Evolutionary conservation across 371 early-diverging fungal species (phyloP), one percentile per base, ranked within the genome.

Genomic region (Apophysomyces ossiformis): DNA sequence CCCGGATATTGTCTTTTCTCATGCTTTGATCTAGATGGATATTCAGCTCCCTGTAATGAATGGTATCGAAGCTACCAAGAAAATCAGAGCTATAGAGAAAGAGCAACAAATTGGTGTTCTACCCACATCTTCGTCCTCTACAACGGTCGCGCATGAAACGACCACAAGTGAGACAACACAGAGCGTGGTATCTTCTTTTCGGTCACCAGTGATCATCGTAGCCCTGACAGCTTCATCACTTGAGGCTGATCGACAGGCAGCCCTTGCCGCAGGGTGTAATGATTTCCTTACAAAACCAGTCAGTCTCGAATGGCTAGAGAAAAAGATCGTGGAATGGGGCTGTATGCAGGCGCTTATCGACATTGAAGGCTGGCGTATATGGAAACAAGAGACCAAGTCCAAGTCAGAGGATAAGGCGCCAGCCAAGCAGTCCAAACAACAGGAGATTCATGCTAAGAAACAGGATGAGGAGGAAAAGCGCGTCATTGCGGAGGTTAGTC

Each of bases 291-390:
- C 89, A 15, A 93, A 94, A 69, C 94, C 94, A 0, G 89, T 93
- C 15, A 87, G 87, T 63, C 69, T 91, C 12, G 80, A 82, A 32
- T 94, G 94, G 94, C 79, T 94, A 15, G 89, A 89, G 70, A 84
- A 87, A 59, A 93, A 93, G 78, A 91, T 94, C 60, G 82, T 90
- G 58, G 94, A 94, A 72, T 94, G 94, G 94, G 94, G 93, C 1
- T 89, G 90, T 64, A 94, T 94, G 90, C 94, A 94, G 67, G 91
- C 93, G 1, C 73, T 94, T 56, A 92, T 94, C 61, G 92, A 93
- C 73, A 87, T 91, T 64, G 89, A 90, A 59, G 87, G 89, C 13
- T 92, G 90, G 89, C 76, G 85, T 57, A 78, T 79, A 44, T 89
- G 91, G 91, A 85, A 86, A 63, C 64, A 60, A 26, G 18, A 59